phyloP scores from a whole-genome alignment of 2,329 filamentous ascomycete genomes.

The Xenosphaeropsis pyriputrescens region DNA sequence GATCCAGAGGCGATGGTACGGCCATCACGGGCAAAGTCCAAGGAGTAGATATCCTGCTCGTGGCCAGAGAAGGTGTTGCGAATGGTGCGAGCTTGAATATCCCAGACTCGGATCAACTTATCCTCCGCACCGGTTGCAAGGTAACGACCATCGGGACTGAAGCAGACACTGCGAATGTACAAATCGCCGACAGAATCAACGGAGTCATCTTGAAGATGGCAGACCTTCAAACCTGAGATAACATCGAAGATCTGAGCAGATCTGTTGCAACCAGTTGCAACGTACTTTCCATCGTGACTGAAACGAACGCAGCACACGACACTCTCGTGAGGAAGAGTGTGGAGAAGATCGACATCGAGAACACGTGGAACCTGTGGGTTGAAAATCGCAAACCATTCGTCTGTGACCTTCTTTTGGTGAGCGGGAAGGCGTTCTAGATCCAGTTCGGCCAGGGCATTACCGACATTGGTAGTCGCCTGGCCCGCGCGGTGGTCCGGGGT shows the following conservation, averaged over 20 bases:
- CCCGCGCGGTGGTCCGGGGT: constrained; percentile 49
- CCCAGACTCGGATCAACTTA: constrained; percentile 95
- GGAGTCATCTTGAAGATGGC: constrained; percentile 76
- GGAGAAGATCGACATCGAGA: constrained; percentile 85
- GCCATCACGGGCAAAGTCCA: constrained; percentile 89
- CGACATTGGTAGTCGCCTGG: constrained; percentile 30
- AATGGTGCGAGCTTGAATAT: constrained; percentile 71
- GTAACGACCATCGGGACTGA: constrained; percentile 89
- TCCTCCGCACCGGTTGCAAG: constrained; percentile 94
- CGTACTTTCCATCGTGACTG: constrained; percentile 87
- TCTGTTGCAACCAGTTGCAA: constrained; percentile 92
- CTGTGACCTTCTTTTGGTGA: constrained; percentile 75
- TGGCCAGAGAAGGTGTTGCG: constrained; percentile 91
- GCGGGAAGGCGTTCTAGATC: constrained; percentile 75
- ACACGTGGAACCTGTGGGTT: constrained; percentile 82
- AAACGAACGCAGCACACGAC: constrained; percentile 98
- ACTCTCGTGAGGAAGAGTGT: constrained; percentile 85
- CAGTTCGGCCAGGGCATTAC: constrained; percentile 69
- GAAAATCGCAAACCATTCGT: constrained; percentile 95
- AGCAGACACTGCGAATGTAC: constrained; percentile 96
- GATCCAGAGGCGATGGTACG: constrained; percentile 91
- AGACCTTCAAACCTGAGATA: constrained; percentile 71
- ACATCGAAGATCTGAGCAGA: constrained; percentile 99
- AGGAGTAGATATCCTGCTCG: constrained; percentile 95
- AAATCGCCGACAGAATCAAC: constrained; percentile 82